These are phyloP conservation scores for Penicillium egyptiacum DNA, from an alignment of 495 filamentous ascomycete genomes.

Conservation along the genomic window DNA sequence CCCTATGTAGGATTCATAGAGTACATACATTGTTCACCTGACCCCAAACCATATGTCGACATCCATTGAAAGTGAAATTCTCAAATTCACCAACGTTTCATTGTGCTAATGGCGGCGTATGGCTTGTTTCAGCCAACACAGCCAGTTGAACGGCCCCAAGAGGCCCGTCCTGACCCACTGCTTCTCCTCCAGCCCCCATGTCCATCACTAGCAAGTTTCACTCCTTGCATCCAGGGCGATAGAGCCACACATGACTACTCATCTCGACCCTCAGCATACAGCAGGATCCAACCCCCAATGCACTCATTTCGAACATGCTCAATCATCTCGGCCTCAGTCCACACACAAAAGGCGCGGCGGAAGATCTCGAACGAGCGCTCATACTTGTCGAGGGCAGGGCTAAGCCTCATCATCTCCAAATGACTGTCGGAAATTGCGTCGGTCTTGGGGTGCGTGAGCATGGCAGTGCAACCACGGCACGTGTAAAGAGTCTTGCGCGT, in stretches of 20 bases:
- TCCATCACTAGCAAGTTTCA: neutral
- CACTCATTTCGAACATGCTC: neutral
- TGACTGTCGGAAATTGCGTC: neutral
- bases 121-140: neutral
- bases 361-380: neutral
- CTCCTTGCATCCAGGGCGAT: neutral
- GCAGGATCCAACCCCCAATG: neutral
- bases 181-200: neutral
- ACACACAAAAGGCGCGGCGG: neutral
- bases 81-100: neutral
- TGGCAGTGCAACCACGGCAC: neutral
- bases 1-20: neutral
- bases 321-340: neutral
- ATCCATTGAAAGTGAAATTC: neutral
- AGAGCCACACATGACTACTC: neutral
- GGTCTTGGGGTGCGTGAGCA: neutral
- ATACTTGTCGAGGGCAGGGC: neutral
- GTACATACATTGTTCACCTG: neutral
- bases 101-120: neutral
- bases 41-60: neutral
- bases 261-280: neutral
- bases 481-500: neutral
- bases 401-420: neutral
- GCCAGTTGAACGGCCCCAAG: neutral
- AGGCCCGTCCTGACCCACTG: neutral